Conservation (phyloP, 1,139 yeast genomes). For the Yamadazyma pseudoaaseri region DNA sequence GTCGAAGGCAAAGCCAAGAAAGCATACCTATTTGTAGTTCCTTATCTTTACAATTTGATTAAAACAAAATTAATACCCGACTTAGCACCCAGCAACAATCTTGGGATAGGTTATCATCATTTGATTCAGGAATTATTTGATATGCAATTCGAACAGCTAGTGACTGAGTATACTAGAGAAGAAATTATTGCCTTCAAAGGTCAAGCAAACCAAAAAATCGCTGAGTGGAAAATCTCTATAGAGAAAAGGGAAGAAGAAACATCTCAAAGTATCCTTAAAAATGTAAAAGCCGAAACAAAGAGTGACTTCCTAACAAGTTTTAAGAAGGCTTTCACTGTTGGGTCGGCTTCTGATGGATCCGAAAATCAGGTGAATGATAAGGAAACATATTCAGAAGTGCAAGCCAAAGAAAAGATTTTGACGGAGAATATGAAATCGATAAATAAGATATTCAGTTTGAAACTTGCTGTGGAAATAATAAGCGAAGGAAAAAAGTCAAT, state of each 20-base stretch:
- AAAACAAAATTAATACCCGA: conserved; percentile 23
- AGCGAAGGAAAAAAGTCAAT: conserved; percentile 40
- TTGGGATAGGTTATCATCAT: conserved; percentile 32
- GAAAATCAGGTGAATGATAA: conserved; percentile 17
- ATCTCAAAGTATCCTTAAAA: conserved; percentile 36
- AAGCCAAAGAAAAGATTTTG: conserved; percentile 44
- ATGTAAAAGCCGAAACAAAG: conserved; percentile 42
- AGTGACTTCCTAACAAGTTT: conserved; percentile 56
- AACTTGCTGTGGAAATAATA: conserved; percentile 36
- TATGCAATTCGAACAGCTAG: conserved; percentile 46
- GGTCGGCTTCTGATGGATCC: conserved; percentile 17
- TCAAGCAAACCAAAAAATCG: conserved; percentile 25
- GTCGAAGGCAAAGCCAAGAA: conserved; percentile 27
- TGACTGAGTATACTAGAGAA: conserved; percentile 51
- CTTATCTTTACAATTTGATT: conserved; percentile 31
- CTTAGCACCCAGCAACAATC: conserved; percentile 29
- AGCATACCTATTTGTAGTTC: conserved; percentile 29
- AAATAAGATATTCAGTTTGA: conserved; percentile 40
- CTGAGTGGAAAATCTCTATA: conserved; percentile 34
- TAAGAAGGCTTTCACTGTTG: conserved; percentile 56
- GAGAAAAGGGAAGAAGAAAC: conserved; percentile 42
- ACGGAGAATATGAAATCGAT: conserved; percentile 44
- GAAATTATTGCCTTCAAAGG: conserved; percentile 33
- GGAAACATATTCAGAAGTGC: conserved; percentile 37
- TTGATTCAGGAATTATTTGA: conserved; percentile 43